Base-by-base conservation (phyloP, 495 filamentous ascomycete species). In the Beverwykella pulmonaria region DNA sequence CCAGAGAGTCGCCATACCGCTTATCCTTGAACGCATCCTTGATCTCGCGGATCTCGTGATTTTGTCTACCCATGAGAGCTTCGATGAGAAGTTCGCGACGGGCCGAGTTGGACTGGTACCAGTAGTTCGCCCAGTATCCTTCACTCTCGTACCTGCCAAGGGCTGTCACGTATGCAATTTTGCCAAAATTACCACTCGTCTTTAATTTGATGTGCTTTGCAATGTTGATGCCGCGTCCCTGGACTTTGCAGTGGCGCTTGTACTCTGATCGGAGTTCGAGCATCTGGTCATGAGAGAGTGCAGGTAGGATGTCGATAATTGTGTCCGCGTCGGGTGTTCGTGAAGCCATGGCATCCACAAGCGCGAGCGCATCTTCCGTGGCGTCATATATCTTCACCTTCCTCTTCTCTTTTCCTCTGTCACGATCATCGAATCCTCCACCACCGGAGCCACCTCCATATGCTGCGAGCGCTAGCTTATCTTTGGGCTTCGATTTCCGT, bases 81-180 rank as follows among this genome's bases (percentile, higher is more conserved):
- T 98, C 94, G 71, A 98, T 97, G 48, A 98, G 83, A 22, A 98
- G 79, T 75, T 98, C 77, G 0, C 77, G 62, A 15, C 70, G 57
- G 19, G 67, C 71, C 4, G 50, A 58, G 53, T 74, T 66, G 36
- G 90, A 88, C 74, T 98, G 94, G 79, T 98, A 98, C 87, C 93
- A 98, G 77, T 91, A 96, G 72, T 98, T 98, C 49, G 95, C 93
- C 92, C 94, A 98, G 81, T 94, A 97, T 1, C 91, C 93, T 75
- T 98, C 94, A 56, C 85, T 87, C 79, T 97, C 94, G 89, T 92
- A 98, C 49, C 86, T 82, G 1, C 95, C 94, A 0, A 98, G 85
- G 10, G 94, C 93, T 7, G 90, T 92, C 5, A 91, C 90, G 74
- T 97, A 98, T 71, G 86, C 90, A 10, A 89, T 87, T 75, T 98